A percentile compares a stretch with the other conserved stretches of the same genome.
Conservation (phyloP, 345 rosid species). For the Acer yangbiense region DNA sequence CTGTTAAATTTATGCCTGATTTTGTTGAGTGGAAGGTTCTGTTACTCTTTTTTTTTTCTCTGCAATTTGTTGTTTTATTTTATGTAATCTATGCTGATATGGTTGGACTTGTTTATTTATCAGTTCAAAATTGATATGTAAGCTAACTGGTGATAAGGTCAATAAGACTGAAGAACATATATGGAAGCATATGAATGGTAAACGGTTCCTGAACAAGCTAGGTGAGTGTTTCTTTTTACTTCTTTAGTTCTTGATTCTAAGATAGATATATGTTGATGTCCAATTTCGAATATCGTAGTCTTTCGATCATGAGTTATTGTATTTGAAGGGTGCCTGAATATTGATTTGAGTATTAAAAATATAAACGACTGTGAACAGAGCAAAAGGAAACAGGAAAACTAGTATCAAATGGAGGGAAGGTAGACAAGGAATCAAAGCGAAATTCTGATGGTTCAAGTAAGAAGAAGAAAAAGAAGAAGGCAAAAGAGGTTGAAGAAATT, state of each 20-base stretch:
- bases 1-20: neutral
- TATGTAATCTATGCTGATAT: conserved; percentile 2
- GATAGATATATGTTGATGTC: neutral
- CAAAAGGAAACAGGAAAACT: conserved; percentile 55
- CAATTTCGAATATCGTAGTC: neutral
- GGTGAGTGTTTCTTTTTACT: conserved; percentile 39
- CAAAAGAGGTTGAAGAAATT: conserved; percentile 38
- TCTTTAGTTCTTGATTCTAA: neutral
- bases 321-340: neutral
- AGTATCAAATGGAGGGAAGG: conserved; percentile 21
- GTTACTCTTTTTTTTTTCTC: neutral
- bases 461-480: conserved; percentile 39
- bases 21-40: neutral
- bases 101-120: conserved; percentile 20
- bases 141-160: conserved; percentile 80
- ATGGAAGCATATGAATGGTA: conserved; percentile 90
- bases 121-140: conserved; percentile 85
- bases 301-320: neutral
- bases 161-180: conserved; percentile 91
- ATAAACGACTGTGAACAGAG: conserved; percentile 47
- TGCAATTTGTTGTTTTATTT: neutral
- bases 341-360: neutral
- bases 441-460: conserved; percentile 21
- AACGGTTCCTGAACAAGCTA: conserved; percentile 75
- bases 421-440: conserved; percentile 29